These are phyloP conservation scores for Berberis vulgaris DNA, from an alignment of 164 flowering plant genomes.

Conservation along the genomic window DNA sequence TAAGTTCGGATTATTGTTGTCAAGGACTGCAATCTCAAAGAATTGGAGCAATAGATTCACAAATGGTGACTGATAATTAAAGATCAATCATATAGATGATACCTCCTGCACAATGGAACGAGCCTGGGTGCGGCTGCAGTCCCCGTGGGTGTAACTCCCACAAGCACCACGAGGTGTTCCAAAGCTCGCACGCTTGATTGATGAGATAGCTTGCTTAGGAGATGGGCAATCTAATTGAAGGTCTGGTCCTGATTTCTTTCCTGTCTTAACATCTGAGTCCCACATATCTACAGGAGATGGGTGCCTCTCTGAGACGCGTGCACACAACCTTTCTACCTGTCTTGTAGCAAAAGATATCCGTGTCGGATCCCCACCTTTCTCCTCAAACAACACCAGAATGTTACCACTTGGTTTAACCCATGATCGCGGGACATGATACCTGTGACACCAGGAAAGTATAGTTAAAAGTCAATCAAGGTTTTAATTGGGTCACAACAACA, in stretches of 20 bases:
- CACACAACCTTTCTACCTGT: conserved; percentile 46
- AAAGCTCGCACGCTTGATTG: conserved; percentile 84
- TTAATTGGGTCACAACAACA: no score
- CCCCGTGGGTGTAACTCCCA: conserved; percentile 67
- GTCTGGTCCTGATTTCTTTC: conserved; percentile 34
- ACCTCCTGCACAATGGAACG: conserved; percentile 70
- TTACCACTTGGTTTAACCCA: conserved; percentile 71
- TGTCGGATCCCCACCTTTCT: conserved; percentile 81
- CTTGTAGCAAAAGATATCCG: conserved; percentile 46
- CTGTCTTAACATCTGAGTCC: conserved; percentile 26
- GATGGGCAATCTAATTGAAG: conserved; percentile 60
- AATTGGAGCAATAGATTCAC: not conserved
- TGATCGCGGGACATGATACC: conserved; percentile 85
- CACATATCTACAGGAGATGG: conserved; percentile 69
- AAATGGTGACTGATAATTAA: no score
- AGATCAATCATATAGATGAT: not conserved
- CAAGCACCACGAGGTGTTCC: conserved; percentile 81
- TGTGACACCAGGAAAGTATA: conserved; percentile 19
- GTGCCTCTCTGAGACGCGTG: conserved; percentile 61
- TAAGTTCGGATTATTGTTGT: no score
- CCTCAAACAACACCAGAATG: conserved; percentile 79
- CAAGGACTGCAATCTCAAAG: no score
- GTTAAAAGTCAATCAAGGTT: no score
- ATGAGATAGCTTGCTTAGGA: conserved; percentile 59
- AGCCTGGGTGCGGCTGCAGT: conserved; percentile 55